These are phyloP conservation scores for Yamadazyma oceani DNA, from an alignment of 1,139 yeast species.

Conservation along the genomic window DNA sequence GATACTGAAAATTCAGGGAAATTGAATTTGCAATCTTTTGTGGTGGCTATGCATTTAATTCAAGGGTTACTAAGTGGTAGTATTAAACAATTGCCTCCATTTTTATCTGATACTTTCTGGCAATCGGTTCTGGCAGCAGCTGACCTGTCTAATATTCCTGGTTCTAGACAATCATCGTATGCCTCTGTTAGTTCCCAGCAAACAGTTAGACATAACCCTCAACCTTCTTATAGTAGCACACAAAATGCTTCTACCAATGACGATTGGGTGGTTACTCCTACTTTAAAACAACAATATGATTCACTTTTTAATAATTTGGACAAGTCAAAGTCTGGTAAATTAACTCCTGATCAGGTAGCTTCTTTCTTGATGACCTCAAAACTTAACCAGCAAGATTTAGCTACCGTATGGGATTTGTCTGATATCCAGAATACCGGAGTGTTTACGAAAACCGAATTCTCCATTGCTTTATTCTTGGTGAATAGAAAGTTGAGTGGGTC, in stretches of 20 bases:
- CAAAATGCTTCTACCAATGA: conserved; percentile 10
- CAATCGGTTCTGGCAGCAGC: conserved; percentile 38
- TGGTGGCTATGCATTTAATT: conserved; percentile 93
- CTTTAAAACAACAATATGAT: conserved; percentile 77
- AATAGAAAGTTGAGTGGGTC: conserved; percentile 80
- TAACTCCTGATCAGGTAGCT: conserved; percentile 82
- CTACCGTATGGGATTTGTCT: conserved; percentile 91
- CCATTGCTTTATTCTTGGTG: conserved; percentile 90
- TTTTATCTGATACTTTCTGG: conserved; percentile 70
- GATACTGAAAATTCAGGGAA: conserved; percentile 76
- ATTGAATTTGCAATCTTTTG: conserved; percentile 70
- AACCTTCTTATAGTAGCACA: conserved; percentile 11
- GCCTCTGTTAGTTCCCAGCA: conserved; percentile 56
- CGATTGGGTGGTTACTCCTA: conserved; percentile 70
- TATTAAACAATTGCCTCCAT: conserved; percentile 65
- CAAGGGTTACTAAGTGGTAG: conserved; percentile 76
- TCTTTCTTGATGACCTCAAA: conserved; percentile 87
- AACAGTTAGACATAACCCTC: conserved; percentile 33
- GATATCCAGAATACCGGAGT: conserved; percentile 87
- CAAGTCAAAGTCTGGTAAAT: conserved; percentile 56
- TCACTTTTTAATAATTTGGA: conserved; percentile 77
- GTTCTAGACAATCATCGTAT: conserved; percentile 38
- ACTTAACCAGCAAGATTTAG: conserved; percentile 79
- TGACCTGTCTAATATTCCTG: conserved; percentile 10
- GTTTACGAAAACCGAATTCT: conserved; percentile 78